Base-by-base conservation (phyloP, 495 filamentous ascomycete species). In the Saxophila tyrrhenica region DNA sequence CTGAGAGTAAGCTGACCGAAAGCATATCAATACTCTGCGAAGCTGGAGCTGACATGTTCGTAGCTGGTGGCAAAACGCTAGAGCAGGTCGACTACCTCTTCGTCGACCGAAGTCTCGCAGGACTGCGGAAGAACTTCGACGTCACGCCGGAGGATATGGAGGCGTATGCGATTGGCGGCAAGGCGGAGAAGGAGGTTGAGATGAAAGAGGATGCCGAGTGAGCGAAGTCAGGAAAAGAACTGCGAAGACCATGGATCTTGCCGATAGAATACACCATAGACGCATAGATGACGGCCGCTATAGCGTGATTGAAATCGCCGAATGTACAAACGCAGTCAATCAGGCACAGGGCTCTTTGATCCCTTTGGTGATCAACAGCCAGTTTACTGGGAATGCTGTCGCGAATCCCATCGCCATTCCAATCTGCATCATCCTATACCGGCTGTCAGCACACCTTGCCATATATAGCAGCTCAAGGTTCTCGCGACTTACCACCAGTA, bases 331-430 rank as follows among this genome's bases (percentile, higher is more conserved):
- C n/a, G n/a, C n/a, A n/a, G n/a, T 13, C 29, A 13, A 13, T 51
- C 50, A 58, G 16, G 54, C 54, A 39, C 62, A 64, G 0, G 65
- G 58, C 41, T 66, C 66, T 52, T 69, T 69, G 48, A 69, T 57
- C 2, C 56, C 52, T 21, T 24, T 58, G 25, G 32, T 61, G 25
- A 69, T 62, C 46, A 69, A 57, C 62, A 58, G 67, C 58, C 57
- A 69, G 54, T 69, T 67, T 8, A 67, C 55, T 17, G 63, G 64
- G 13, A 64, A 35, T 17, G 63, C 64, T 11, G 64, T 69, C 51
- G 25, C 57, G 48, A 54, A 51, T 5, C 66, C 66, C 20, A 64
- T 45, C 23, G 62, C 50, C 64, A 69, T 69, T 11, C 66, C 63
- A 39, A 69, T 59, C 60, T 68, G 66, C 65, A 65, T 68, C 62